These are phyloP conservation scores for Neonectria magnoliae DNA, from an alignment of 2,329 filamentous ascomycete genomes.

Conservation along the genomic window DNA sequence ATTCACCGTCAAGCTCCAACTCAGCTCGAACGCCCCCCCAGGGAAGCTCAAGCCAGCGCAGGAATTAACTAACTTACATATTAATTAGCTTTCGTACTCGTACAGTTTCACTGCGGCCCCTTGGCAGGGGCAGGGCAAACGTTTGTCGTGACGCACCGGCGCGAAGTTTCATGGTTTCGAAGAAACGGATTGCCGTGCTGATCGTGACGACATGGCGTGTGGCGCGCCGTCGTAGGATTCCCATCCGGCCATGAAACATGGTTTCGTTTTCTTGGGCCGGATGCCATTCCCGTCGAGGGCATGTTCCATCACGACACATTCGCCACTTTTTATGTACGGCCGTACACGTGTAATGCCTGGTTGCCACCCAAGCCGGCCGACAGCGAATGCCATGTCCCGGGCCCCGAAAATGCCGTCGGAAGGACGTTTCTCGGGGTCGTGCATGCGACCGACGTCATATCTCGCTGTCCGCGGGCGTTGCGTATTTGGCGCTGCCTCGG, in stretches of 20 bases:
- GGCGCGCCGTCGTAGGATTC: neutral
- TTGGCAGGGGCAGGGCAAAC: conserved; percentile 36
- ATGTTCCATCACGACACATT: neutral
- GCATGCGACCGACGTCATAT: neutral
- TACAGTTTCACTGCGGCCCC: conserved; percentile 1
- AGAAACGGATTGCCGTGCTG: conserved; percentile 18
- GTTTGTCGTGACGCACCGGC: conserved; percentile 18
- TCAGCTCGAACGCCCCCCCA: neutral
- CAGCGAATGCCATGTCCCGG: neutral
- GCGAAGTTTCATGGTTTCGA: conserved; percentile 9
- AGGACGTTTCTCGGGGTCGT: neutral
- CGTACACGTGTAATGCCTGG: neutral
- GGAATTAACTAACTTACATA: neutral
- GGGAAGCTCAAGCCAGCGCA: neutral
- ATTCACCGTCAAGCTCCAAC: conserved; percentile 2
- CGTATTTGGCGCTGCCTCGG: neutral
- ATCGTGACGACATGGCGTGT: conserved; percentile 36
- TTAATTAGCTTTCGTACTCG: neutral
- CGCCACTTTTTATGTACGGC: neutral
- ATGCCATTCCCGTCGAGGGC: neutral
- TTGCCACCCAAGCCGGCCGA: neutral
- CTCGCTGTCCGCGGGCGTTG: neutral
- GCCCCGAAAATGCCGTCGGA: neutral
- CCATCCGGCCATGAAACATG: neutral
- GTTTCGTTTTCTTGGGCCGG: neutral